phyloP scores from a whole-genome alignment of 495 filamentous ascomycete species.

The Penicillium canescens region DNA sequence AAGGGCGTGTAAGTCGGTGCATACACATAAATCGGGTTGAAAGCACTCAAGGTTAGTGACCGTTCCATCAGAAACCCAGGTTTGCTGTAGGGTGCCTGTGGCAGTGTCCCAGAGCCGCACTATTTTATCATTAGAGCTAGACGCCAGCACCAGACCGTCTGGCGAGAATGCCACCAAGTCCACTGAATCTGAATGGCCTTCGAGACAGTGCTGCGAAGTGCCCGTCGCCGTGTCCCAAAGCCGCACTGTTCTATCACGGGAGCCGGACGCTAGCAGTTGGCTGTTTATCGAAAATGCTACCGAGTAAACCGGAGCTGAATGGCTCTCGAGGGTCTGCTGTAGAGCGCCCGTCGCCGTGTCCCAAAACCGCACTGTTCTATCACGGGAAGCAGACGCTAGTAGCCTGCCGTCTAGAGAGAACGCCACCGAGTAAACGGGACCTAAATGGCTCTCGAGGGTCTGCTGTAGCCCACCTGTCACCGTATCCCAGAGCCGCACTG shows the following conservation, averaged over 20 bases:
- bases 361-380: conserved; percentile 12
- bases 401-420: conserved; percentile 26
- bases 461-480: neutral
- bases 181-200: conserved; percentile 22
- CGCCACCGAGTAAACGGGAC: conserved; percentile 13
- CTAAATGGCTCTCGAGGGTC: conserved; percentile 20
- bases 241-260: conserved; percentile 5
- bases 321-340: neutral
- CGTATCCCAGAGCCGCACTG: conserved; percentile 11
- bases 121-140: conserved; percentile 10
- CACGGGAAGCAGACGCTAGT: conserved; percentile 19
- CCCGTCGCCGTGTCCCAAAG: conserved; percentile 13
- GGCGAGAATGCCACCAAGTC: conserved; percentile 24
- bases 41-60: neutral
- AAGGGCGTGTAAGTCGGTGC: neutral
- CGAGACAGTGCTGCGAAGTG: neutral
- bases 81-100: neutral
- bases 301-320: neutral
- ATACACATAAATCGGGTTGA: neutral
- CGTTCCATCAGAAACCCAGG: too few species aligned
- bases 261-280: conserved; percentile 21
- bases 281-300: conserved; percentile 29
- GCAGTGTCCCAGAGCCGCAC: conserved; percentile 13
- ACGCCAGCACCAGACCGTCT: conserved; percentile 20
- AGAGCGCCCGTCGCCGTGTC: conserved; percentile 2